A percentile compares a stretch with the other conserved stretches of the same genome.
phyloP scores from a whole-genome alignment of 2,329 filamentous ascomycete genomes.

The Epichloe bromicola region DNA sequence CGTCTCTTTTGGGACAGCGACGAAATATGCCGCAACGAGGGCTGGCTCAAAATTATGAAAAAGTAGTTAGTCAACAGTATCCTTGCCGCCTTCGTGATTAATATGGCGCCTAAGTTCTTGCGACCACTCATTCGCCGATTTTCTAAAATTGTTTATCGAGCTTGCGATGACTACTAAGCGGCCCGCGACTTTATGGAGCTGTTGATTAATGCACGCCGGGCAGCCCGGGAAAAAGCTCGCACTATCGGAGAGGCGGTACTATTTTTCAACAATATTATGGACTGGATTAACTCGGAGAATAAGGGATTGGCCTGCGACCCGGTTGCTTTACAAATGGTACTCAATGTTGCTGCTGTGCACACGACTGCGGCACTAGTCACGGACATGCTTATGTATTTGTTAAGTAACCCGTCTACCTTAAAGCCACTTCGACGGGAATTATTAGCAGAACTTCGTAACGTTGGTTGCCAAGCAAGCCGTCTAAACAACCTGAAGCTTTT shows the following conservation, averaged over 20 bases:
- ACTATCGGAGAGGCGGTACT: background rate
- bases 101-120: slow-evolving; percentile 5
- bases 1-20: slow-evolving; percentile 7
- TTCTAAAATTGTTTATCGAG: slow-evolving; percentile 1
- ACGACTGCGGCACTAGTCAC: slow-evolving; percentile 6
- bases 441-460: no score
- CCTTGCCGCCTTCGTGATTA: slow-evolving; percentile 7
- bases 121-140: slow-evolving; percentile 5
- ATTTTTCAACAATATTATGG: slow-evolving; percentile 6
- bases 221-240: slow-evolving; percentile 1
- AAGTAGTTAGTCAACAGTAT: slow-evolving; percentile 7
- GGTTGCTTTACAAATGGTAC: slow-evolving; percentile 7
- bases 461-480: no score
- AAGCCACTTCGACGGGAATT: slow-evolving; percentile 4
- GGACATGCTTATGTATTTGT: slow-evolving; percentile 5
- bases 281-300: slow-evolving; percentile 7
- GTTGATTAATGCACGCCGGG: slow-evolving; percentile 4
- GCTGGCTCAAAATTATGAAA: slow-evolving; percentile 6
- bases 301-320: slow-evolving; percentile 5
- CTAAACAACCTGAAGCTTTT: slow-evolving; percentile 31
- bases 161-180: slow-evolving; percentile 5
- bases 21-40: slow-evolving; percentile 5
- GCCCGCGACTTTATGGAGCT: slow-evolving; percentile 7
- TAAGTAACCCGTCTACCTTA: slow-evolving; percentile 2
- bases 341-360: slow-evolving; percentile 7